Percentiles rank a stretch among this genome's conserved stretches.
Conservation (phyloP, 78 protist genomes). For the Dictyostelium citrinum region DNA sequence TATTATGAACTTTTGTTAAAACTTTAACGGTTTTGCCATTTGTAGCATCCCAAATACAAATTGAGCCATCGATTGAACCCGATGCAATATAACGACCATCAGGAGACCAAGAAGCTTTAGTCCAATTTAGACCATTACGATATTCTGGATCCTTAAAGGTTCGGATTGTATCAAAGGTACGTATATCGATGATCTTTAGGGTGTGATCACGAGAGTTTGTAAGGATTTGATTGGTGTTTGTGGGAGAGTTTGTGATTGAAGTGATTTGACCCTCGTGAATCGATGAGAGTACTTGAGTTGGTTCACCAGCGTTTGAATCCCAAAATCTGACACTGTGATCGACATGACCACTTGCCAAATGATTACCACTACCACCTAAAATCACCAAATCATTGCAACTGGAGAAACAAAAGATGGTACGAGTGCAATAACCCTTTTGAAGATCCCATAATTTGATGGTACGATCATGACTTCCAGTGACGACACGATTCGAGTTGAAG, state of each 20-base stretch:
- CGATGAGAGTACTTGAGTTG: slow-evolving; percentile 47
- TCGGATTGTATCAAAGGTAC: slow-evolving; percentile 61
- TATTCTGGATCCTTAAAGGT: slow-evolving; percentile 78
- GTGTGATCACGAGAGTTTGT: slow-evolving; percentile 85
- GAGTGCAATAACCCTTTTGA: slow-evolving; percentile 80
- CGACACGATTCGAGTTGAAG: slow-evolving; percentile 23
- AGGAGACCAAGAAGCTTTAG: slow-evolving; percentile 71
- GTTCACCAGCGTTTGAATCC: slow-evolving; percentile 78
- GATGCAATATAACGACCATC: slow-evolving; percentile 76
- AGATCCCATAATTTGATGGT: slow-evolving; percentile 91
- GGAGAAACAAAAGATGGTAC: slow-evolving; percentile 81
- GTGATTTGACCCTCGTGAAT: slow-evolving; percentile 84
- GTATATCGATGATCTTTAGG: slow-evolving; percentile 83
- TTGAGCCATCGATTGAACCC: slow-evolving; percentile 79
- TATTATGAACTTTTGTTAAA: slow-evolving; percentile 47
- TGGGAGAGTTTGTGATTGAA: slow-evolving; percentile 70
- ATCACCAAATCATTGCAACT: slow-evolving; percentile 81
- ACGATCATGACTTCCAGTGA: slow-evolving; percentile 89
- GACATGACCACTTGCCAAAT: slow-evolving; percentile 74
- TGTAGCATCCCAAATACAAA: slow-evolving; percentile 83
- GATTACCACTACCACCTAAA: slow-evolving; percentile 17
- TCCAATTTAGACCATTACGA: slow-evolving; percentile 72
- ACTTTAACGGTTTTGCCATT: slow-evolving; percentile 51
- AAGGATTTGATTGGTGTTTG: slow-evolving; percentile 51
- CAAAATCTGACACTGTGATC: slow-evolving; percentile 82